phyloP scores from a whole-genome alignment of 805 yeast genomes.

The Yarrowia phangngaensis region DNA sequence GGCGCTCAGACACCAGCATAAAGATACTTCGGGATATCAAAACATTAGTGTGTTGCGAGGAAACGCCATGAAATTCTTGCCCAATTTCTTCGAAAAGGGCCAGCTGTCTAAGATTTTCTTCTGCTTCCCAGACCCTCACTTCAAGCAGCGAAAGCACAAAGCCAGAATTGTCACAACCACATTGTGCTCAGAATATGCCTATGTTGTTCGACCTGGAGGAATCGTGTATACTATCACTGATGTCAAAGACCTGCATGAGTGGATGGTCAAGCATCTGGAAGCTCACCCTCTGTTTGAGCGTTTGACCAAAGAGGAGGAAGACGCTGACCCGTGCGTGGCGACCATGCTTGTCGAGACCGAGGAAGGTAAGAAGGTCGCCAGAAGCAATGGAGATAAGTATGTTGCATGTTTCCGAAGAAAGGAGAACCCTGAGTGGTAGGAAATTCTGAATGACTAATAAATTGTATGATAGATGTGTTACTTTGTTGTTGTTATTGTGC shows the following conservation, averaged over 20 bases:
- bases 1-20: slow-evolving; percentile 67
- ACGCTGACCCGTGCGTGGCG: slow-evolving; percentile 70
- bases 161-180: slow-evolving; percentile 93
- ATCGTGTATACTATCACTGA: slow-evolving; percentile 92
- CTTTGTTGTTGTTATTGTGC: no score
- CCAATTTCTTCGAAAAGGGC: slow-evolving; percentile 81
- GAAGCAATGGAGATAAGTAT: slow-evolving; percentile 83
- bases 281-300: slow-evolving; percentile 90
- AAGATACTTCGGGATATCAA: slow-evolving; percentile 51
- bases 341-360: slow-evolving; percentile 92
- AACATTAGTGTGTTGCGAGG: slow-evolving; percentile 89
- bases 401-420: slow-evolving; percentile 82
- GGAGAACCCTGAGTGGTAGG: slow-evolving; percentile 29
- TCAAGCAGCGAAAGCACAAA: slow-evolving; percentile 94
- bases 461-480: no score
- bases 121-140: slow-evolving; percentile 99
- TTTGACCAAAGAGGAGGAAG: slow-evolving; percentile 73
- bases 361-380: slow-evolving; percentile 93
- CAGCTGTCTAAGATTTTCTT: slow-evolving; percentile 90
- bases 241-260: slow-evolving; percentile 83
- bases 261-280: slow-evolving; percentile 94
- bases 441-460: no score
- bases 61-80: slow-evolving; percentile 95
- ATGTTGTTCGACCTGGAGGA: slow-evolving; percentile 80
- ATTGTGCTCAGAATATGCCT: slow-evolving; percentile 86